Percentiles rank a stretch among this genome's conserved stretches.
phyloP scores from a whole-genome alignment of 2,329 filamentous ascomycete species.

The Aureobasidium vineae region DNA sequence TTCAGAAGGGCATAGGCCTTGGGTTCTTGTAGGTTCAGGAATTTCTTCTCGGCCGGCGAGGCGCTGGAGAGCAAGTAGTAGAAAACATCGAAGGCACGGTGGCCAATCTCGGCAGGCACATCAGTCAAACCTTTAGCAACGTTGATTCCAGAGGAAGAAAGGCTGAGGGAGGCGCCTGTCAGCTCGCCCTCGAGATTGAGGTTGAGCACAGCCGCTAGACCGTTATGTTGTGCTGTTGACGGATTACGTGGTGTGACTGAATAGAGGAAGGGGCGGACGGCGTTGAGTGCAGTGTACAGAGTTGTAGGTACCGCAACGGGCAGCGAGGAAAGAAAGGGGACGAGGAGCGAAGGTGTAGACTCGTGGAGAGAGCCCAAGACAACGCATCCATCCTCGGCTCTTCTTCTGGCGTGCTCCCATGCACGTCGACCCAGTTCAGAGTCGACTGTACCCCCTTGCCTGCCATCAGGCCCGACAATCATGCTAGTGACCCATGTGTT shows the following conservation, averaged over 20 bases:
- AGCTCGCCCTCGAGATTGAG: slow-evolving; percentile 78
- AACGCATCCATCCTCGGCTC: slow-evolving; percentile 94
- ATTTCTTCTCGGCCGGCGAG: slow-evolving; percentile 84
- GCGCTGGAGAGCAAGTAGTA: slow-evolving; percentile 94
- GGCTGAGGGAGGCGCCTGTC: slow-evolving; percentile 68
- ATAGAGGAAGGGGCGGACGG: slow-evolving; percentile 79
- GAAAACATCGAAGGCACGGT: slow-evolving; percentile 94
- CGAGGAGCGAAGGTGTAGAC: slow-evolving; percentile 79
- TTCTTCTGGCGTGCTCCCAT: slow-evolving; percentile 93
- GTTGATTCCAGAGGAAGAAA: slow-evolving; percentile 87
- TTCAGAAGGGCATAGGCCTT: slow-evolving; percentile 76
- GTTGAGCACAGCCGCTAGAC: slow-evolving; percentile 76
- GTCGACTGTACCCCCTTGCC: slow-evolving; percentile 76
- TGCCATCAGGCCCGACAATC: slow-evolving; percentile 66
- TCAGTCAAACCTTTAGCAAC: slow-evolving; percentile 75
- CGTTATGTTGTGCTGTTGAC: slow-evolving; percentile 75
- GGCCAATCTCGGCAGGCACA: slow-evolving; percentile 74
- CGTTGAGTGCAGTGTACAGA: slow-evolving; percentile 75
- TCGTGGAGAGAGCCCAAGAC: slow-evolving; percentile 84
- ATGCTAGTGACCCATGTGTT: slow-evolving; percentile 91
- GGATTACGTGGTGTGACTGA: slow-evolving; percentile 88
- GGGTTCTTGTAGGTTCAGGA: slow-evolving; percentile 73
- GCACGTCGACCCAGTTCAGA: slow-evolving; percentile 72
- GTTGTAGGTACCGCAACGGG: slow-evolving; percentile 74
- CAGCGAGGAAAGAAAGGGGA: slow-evolving; percentile 75